Evolutionary conservation across 805 yeast genomes (phyloP), one percentile per base, ranked within the genome.

Genomic region (Kockiozyma suomiensis): DNA sequence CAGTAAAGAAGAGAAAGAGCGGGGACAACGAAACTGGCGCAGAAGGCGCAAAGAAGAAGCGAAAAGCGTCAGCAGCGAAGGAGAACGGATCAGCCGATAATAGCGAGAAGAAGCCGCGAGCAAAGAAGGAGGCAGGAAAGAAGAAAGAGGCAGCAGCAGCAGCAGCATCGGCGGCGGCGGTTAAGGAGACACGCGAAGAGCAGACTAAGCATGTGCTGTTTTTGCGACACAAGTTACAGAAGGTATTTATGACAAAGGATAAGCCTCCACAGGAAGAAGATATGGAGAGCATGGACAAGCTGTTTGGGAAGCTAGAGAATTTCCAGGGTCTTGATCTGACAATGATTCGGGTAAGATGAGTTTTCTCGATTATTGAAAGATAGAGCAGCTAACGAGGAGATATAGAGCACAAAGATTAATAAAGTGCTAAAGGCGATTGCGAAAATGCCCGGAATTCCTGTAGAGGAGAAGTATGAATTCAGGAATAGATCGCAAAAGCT

Each of bases 161-260:
- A 48, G 35, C 50, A 56, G 43, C 54, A 43, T 46, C 58, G 10
- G 55, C 62, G 10, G 54, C 50, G 10, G 37, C 54, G 25, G 47
- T 42, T 15, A 50, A 47, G 50, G 50, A 54, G 38, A 26, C 50
- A 17, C 56, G 53, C 13, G 62, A 59, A 32, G 69, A 63, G 53
- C 59, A 52, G 37, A 57, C 56, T 50, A 65, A 66, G 40, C 69
- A 67, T 33, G 66, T 70, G 17, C 58, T 68, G 42, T 61, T 64
- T 37, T 50, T 72, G n/a, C 68, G 75, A 15, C 75, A 72, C 56
- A 66, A 66, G 52, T 62, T 72, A 46, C 75, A 72, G 59, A 68
- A 67, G 37, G 73, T 70, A 4, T 71, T 71, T 46, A 58, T 71
- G 54, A 52, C 64, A 21, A 61, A 57, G 33, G 67, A 60, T 23